phyloP scores from a whole-genome alignment of 306 rosid species.

The Glycine soja region DNA sequence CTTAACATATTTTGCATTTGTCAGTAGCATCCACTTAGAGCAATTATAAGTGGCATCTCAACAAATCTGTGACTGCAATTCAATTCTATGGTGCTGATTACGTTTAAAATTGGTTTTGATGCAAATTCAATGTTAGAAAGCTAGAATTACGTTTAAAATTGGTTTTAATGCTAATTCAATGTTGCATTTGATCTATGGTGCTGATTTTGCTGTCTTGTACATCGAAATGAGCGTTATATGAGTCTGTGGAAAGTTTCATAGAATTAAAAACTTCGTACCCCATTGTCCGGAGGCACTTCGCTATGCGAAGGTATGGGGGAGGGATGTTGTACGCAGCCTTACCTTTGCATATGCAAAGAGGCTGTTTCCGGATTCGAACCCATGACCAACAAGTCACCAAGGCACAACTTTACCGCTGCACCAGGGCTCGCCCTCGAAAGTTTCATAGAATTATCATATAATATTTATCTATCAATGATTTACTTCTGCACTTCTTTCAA shows the following conservation, averaged over 20 bases:
- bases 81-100: too few species aligned
- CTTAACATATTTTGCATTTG: conserved; percentile 25
- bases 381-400: too few species aligned
- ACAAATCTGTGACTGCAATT: conserved; percentile 11
- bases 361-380: too few species aligned
- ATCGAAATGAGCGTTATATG: conserved; percentile 11
- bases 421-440: too few species aligned
- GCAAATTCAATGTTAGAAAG: too few species aligned
- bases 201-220: conserved; percentile 28
- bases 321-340: too few species aligned
- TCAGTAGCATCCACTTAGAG: conserved; percentile 14
- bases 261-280: too few species aligned
- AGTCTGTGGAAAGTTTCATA: background rate
- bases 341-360: too few species aligned
- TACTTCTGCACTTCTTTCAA: conserved; percentile 34
- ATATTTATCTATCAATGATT: conserved; percentile 38
- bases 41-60: conserved; percentile 11
- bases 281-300: too few species aligned
- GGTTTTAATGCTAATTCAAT: conserved; percentile 23
- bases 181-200: conserved; percentile 37
- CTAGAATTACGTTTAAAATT: conserved; percentile 28
- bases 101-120: too few species aligned
- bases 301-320: too few species aligned
- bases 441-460: conserved; percentile 8
- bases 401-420: too few species aligned